These are phyloP conservation scores for Nicotiana attenuata DNA, from an alignment of 257 asterid species.

Conservation along the genomic window DNA sequence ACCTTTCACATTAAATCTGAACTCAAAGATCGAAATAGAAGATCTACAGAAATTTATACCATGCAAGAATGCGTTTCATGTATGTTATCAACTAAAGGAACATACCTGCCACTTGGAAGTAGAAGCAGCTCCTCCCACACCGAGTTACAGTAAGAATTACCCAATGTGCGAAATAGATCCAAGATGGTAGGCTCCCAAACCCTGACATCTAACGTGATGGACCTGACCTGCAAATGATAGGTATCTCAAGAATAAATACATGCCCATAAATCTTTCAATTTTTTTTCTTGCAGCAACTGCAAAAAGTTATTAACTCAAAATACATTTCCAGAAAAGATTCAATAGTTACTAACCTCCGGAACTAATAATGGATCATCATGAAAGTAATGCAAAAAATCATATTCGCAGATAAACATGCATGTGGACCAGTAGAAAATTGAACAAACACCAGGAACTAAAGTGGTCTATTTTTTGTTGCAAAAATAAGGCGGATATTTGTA, in stretches of 20 bases:
- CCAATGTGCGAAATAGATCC: slow-evolving; percentile 74
- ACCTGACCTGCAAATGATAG: slow-evolving; percentile 65
- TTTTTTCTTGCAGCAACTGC: not conserved
- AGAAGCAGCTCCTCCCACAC: slow-evolving; percentile 89
- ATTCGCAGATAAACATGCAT: not conserved
- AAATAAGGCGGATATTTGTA: not conserved
- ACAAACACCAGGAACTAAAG: not conserved
- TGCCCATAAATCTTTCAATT: not conserved
- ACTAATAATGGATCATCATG: not conserved
- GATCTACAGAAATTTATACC: not conserved
- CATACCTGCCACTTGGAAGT: slow-evolving; percentile 53
- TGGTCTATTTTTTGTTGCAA: not conserved
- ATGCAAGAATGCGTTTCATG: slow-evolving; percentile 4
- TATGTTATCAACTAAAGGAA: slow-evolving; percentile 17
- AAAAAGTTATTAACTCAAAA: not conserved
- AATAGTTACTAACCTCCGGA: not conserved
- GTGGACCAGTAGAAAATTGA: slow-evolving; percentile 2
- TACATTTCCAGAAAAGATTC: not conserved
- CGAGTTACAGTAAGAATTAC: slow-evolving; percentile 81
- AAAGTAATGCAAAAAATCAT: not conserved
- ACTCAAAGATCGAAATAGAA: not conserved
- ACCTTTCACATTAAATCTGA: not conserved
- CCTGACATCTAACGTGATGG: slow-evolving; percentile 83
- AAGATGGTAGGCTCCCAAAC: slow-evolving; percentile 92
- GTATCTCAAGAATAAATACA: slow-evolving; percentile 3